Percentiles rank a stretch among this genome's conserved stretches.
Evolutionary conservation across 257 asterid species (phyloP).

Genomic region (Solanum pimpinellifolium): DNA sequence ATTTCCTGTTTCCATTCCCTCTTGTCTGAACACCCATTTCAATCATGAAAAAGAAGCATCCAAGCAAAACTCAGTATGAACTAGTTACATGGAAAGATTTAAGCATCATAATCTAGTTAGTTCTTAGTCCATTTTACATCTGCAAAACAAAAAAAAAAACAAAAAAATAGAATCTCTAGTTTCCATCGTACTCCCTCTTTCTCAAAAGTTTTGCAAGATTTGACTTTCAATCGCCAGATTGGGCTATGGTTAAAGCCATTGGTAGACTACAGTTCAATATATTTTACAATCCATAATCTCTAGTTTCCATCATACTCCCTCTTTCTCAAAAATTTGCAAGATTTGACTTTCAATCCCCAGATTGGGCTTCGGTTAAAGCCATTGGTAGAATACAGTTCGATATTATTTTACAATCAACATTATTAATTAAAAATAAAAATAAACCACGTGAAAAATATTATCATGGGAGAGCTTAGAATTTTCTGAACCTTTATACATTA

Average conservation of each 20-base stretch:
- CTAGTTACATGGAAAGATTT: neutral
- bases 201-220: neutral
- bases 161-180: neutral
- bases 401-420: neutral
- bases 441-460: neutral
- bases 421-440: neutral
- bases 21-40: neutral
- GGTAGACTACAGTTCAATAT: neutral
- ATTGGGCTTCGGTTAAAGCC: neutral
- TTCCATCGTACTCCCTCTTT: neutral
- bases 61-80: neutral
- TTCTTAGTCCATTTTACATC: neutral
- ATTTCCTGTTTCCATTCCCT: neutral
- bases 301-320: neutral
- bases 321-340: neutral
- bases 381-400: neutral
- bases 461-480: neutral
- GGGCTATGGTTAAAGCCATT: neutral
- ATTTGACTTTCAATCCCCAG: neutral
- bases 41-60: neutral
- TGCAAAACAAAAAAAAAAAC: neutral
- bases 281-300: neutral
- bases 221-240: neutral
- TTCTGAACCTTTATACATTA: neutral
- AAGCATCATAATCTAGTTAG: neutral